Evolutionary conservation across 1,139 yeast genomes (phyloP), one percentile per base, ranked within the genome.

Genomic region (Debaryomyces coudertii): DNA sequence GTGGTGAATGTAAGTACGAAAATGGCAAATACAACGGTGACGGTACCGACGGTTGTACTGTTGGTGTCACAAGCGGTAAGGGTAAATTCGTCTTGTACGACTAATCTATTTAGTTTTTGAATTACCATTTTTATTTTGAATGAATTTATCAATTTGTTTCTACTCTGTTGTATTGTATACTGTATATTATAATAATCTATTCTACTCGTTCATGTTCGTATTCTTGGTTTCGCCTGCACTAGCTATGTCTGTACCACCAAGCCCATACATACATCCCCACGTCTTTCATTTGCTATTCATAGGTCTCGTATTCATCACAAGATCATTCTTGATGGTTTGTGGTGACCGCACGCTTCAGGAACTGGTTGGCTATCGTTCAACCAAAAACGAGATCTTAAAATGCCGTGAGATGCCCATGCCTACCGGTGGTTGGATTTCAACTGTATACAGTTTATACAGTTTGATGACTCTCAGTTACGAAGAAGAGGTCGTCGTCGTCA

Each of bases 31-130:
- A 80, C 73, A 74, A 73, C 53, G 89, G 89, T 55, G 60, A 66
- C 50, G 87, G 88, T 49, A 49, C 81, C 20, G 90, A 84, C 60
- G 93, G 93, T 54, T 86, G 93, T 76, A 86, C 93, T 43, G 87
- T 83, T 53, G 81, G 87, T 51, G 88, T 86, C 48, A 75, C 81
- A 42, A 63, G 71, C 36, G 93, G 93, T 67, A 67, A 68, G 46
- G 92, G 90, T 54, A 74, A 83, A 62, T 85, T 83, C 66, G 87
- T 85, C 54, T 76, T 59, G 55, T 86, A 84, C 74, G 43, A 47
- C 30, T 49, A 30, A 24, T 23, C 15, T 18, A 22, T 33, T 18
- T 33, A 33, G 36, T 35, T 5, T 8, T 33, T 23, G 12, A 35
- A 35, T 12, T 35, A 20, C 28, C 16, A 1, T 35, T 35, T 35